A percentile compares a stretch with the other conserved stretches of the same genome.
Conservation (phyloP, 2,329 filamentous ascomycete species). For the Aphanoascus verrucosus region DNA sequence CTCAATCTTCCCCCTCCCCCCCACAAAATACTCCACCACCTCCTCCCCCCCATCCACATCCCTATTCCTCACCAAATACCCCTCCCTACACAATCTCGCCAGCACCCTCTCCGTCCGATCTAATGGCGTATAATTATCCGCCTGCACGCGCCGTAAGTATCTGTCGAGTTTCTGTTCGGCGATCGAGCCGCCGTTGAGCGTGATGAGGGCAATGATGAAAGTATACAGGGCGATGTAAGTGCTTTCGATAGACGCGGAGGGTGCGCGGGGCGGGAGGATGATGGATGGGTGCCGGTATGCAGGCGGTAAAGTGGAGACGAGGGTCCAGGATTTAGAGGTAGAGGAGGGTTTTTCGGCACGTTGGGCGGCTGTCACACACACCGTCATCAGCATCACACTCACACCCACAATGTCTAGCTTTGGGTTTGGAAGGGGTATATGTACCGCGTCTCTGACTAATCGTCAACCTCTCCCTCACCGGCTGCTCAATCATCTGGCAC, state of each 20-base stretch:
- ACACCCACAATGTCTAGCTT: too few relatives aligned
- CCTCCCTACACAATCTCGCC: conserved; percentile 64
- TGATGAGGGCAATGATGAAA: conserved; percentile 65
- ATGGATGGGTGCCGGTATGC: conserved; percentile 57
- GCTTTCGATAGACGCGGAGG: conserved; percentile 58
- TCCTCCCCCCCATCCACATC: conserved; percentile 64
- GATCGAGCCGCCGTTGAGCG: conserved; percentile 60
- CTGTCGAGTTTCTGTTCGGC: conserved; percentile 68
- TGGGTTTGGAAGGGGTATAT: conserved; percentile 13
- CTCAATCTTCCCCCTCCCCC: conserved; percentile 75
- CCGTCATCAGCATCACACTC: too few relatives aligned
- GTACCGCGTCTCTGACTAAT: conserved; percentile 66
- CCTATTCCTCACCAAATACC: conserved; percentile 65
- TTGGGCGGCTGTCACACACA: conserved; percentile 46
- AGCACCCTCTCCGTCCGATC: conserved; percentile 68
- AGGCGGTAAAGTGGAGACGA: conserved; percentile 61
- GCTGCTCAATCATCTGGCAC: conserved; percentile 84
- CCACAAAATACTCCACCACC: conserved; percentile 69
- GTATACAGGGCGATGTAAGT: conserved; percentile 73
- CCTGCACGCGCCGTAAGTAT: conserved; percentile 63
- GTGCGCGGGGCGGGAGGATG: conserved; percentile 55
- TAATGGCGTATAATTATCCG: conserved; percentile 60
- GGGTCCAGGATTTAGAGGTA: conserved; percentile 60
- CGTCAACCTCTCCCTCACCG: conserved; percentile 67
- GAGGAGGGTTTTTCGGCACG: conserved; percentile 34